Evolutionary conservation across 805 yeast species (phyloP), one percentile per base, ranked within the genome.

Genomic region (Saccharomycopsis schoenii): DNA sequence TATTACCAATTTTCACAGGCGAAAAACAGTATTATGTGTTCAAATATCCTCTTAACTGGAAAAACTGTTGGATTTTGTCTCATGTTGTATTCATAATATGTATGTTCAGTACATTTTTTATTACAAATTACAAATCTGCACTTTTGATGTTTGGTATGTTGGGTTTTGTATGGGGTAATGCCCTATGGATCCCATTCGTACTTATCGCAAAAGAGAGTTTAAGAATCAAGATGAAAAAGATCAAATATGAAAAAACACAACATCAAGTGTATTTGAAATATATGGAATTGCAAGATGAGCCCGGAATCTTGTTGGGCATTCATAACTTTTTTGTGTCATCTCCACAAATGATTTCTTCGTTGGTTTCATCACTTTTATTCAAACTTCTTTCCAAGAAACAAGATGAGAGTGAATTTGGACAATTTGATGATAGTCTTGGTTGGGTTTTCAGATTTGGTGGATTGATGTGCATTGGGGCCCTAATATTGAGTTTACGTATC

Each of bases 141-240:
- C 77, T 82, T 9, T 64, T 72, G 0, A 68, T 83, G 68, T 80
- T 83, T 65, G 83, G 76, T 0, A 66, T 83, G 15, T 68, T 83
- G 54, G 88, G 88, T 2, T 71, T 83, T 21, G 79, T 86, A 0
- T 84, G 88, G 88, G 87, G 88, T 1, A 76, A 76, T 62, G 84
- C 86, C 0, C 74, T 82, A 17, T 84, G 88, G 88, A 83, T 84
- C 1, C 88, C 88, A 6, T 84, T 83, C 69, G 83, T 83, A 0
- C 67, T 84, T 43, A 82, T 84, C 11, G 80, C 85, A 40, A 84
- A 82, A 66, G 85, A 82, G 63, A 74, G 81, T 17, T 74, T 83
- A 37, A 70, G 83, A 59, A 78, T 81, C 37, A 80, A 78, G 63
- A 82, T 78, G 64, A 73, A 77, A 36, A 79, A 78, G 37, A 40